Base-by-base conservation (phyloP, 2,329 filamentous ascomycete genomes). In the Sordariomycetes sp. region DNA sequence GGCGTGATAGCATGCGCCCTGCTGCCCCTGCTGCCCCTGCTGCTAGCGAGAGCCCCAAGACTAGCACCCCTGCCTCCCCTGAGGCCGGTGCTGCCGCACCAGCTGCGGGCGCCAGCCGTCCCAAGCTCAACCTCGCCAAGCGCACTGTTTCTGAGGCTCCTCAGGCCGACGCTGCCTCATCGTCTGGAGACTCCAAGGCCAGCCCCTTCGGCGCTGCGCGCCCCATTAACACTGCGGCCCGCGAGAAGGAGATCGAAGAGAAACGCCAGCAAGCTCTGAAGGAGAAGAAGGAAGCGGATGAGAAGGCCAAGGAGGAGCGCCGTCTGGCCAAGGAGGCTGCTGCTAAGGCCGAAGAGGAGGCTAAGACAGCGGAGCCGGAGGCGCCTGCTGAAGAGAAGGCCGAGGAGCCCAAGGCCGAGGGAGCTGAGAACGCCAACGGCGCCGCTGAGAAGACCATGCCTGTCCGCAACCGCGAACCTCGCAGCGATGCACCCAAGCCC, bases 161-260 rank as follows among this genome's bases (percentile, higher is more conserved):
- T 4, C 72, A 74, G 40, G 50, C 61, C 8, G 44, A 63, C 21
- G 63, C 72, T 4, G 55, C 78, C 17, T 66, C 77, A 8, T 49
- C 59, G n/a, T 48, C 64, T 14, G 54, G 63, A 20, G 82, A 92
- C 49, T 67, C 84, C 27, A 96, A 95, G 68, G 74, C 87, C 18
- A 96, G 82, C 58, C 87, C 87, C 26, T 98, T 98, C 55, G 92
- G 92, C 49, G 88, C 84, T 40, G 92, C 92, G 37, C 80, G 83
- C 42, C 92, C 92, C 36, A 94, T 96, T 48, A 88, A 98, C 61
- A 96, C 90, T 30, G 84, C 86, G 30, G 75, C 87, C 11, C 80
- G 85, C 45, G 90, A 96, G 65, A 82, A 80, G 48, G 81, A 93
- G 57, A 79, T 98, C 38, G 90, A 93, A 50, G 86, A 94, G 64